phyloP scores from a whole-genome alignment of 169 alveolate genomes.

The Plasmodium coatneyi region DNA sequence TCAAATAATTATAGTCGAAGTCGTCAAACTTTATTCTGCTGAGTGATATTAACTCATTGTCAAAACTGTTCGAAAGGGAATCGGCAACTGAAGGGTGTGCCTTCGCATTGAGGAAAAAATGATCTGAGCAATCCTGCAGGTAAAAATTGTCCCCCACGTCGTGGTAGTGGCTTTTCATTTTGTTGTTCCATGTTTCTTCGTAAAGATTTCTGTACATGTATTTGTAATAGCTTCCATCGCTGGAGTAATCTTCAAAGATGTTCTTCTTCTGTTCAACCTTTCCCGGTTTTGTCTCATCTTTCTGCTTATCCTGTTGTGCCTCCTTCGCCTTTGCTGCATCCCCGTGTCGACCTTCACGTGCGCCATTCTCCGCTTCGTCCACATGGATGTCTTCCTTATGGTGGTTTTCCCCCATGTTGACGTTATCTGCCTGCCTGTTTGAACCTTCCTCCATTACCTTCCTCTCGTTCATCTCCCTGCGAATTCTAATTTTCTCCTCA shows the following conservation, averaged over 20 bases:
- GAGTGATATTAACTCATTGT: slow-evolving; percentile 41
- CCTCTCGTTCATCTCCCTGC: slow-evolving; percentile 46
- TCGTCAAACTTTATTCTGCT: slow-evolving; percentile 71
- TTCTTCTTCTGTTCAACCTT: slow-evolving; percentile 1
- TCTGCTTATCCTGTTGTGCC: not conserved
- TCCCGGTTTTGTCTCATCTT: not conserved
- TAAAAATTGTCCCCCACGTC: slow-evolving; percentile 68
- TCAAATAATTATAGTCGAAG: slow-evolving; percentile 63
- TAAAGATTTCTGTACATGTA: slow-evolving; percentile 62
- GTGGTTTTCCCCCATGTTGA: not conserved
- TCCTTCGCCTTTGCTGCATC: not conserved
- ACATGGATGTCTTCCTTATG: not conserved
- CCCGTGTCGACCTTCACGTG: not conserved
- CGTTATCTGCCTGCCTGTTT: not conserved
- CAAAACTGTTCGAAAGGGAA: slow-evolving; percentile 62
- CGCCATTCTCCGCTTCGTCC: not conserved
- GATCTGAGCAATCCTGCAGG: slow-evolving; percentile 70
- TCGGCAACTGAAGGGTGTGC: slow-evolving; percentile 3
- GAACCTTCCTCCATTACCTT: not conserved
- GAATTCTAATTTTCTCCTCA: slow-evolving; percentile 58
- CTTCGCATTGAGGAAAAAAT: slow-evolving; percentile 52
- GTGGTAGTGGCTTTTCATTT: slow-evolving; percentile 29
- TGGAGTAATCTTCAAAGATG: slow-evolving; percentile 55
- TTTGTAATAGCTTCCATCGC: slow-evolving; percentile 74
- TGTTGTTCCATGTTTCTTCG: slow-evolving; percentile 61